Conservation (phyloP, 768 basidiomycete genomes). For the Butyriboletus loyo region DNA sequence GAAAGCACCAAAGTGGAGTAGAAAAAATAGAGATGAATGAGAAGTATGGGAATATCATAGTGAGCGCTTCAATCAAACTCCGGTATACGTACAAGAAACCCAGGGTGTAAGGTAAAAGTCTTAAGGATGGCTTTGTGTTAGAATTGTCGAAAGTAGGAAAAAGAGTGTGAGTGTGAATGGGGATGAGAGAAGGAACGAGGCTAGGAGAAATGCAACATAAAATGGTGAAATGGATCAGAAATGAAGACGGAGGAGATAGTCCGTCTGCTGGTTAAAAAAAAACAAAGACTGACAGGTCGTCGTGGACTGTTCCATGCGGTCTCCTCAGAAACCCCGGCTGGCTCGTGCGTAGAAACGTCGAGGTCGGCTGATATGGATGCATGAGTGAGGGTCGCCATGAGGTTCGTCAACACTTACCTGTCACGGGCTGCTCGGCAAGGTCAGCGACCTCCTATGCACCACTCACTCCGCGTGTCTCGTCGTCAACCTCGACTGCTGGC, state of each 20-base stretch:
- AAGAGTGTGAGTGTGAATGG: slow-evolving; percentile 2
- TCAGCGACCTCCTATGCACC: not conserved
- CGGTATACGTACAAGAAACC: slow-evolving; percentile 4
- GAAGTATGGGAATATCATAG: slow-evolving; percentile 7
- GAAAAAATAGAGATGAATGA: not conserved
- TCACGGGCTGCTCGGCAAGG: not conserved
- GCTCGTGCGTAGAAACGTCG: not conserved
- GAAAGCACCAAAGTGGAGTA: slow-evolving; percentile 43
- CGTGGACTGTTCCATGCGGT: not conserved
- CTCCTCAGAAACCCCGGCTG: not conserved
- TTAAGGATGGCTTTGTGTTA: slow-evolving; percentile 15
- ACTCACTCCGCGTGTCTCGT: not conserved
- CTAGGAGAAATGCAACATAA: not conserved
- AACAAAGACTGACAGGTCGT: not conserved
- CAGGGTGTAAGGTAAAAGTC: slow-evolving; percentile 10
- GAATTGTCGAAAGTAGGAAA: slow-evolving; percentile 11
- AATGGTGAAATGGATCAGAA: not conserved
- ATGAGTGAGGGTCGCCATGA: not conserved
- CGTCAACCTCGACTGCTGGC: not conserved
- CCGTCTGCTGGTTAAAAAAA: not conserved
- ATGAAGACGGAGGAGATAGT: not conserved
- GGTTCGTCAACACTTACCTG: slow-evolving; percentile 9
- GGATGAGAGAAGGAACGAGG: slow-evolving; percentile 3
- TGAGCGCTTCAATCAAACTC: slow-evolving; percentile 2
- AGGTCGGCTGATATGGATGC: not conserved